These are phyloP conservation scores for Aspergillus sparsus DNA, from an alignment of 495 filamentous ascomycete species.

Conservation along the genomic window DNA sequence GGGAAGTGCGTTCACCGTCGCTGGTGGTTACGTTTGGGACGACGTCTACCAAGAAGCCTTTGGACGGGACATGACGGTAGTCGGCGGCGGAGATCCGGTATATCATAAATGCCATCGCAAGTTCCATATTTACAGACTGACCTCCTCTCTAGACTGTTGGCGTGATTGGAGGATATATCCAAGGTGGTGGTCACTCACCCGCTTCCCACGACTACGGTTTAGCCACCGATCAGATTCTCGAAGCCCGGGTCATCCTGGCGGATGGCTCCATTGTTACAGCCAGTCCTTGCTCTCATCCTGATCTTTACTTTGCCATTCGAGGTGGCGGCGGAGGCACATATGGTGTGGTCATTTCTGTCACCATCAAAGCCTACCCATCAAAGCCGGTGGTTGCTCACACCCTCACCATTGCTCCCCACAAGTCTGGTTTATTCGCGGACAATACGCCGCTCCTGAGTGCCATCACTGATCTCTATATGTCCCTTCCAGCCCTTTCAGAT, in stretches of 20 bases:
- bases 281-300: conserved; percentile 49
- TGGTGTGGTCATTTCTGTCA: conserved; percentile 46
- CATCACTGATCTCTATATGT: conserved; percentile 16
- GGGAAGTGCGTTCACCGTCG: conserved; percentile 37
- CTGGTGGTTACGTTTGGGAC: conserved; percentile 41
- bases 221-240: conserved; percentile 42
- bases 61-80: conserved; percentile 30
- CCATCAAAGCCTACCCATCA: conserved; percentile 42
- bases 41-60: conserved; percentile 35
- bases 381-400: conserved; percentile 24
- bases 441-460: conserved; percentile 19
- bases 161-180: conserved; percentile 39
- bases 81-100: conserved; percentile 41
- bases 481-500: conserved; percentile 27
- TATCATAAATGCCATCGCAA: background rate
- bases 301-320: conserved; percentile 59
- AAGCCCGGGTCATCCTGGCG: conserved; percentile 52
- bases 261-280: conserved; percentile 50
- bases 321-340: conserved; percentile 50
- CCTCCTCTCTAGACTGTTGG: conserved; percentile 33
- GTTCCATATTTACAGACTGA: conserved; percentile 3
- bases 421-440: conserved; percentile 9
- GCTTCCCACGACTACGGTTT: conserved; percentile 34
- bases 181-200: conserved; percentile 41
- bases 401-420: conserved; percentile 18